A percentile compares a stretch with the other conserved stretches of the same genome.
phyloP scores from a whole-genome alignment of 139 green algal species.

The Edaphochlamys debaryana region DNA sequence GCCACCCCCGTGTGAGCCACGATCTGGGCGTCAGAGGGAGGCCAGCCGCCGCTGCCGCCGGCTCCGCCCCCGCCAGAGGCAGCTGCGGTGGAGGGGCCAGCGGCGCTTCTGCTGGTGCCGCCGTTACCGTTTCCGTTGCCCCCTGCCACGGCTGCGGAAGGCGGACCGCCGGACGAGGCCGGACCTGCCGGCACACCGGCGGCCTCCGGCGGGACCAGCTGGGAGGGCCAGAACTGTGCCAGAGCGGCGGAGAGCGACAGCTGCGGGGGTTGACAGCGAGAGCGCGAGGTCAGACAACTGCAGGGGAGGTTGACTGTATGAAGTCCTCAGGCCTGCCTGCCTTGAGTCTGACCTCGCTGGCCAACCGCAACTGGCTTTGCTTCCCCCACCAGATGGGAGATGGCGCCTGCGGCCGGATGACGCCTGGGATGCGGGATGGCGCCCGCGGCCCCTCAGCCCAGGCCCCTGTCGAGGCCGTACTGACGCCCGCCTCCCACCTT shows the following conservation, averaged over 20 bases:
- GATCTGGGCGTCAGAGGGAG: slow-evolving; percentile 27
- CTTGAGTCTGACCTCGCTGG: too few species aligned
- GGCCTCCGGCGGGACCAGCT: slow-evolving; percentile 40
- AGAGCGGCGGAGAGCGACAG: slow-evolving; percentile 57
- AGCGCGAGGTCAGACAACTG: background rate
- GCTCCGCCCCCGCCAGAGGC: background rate
- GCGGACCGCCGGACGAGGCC: too few species aligned
- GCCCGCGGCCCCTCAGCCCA: too few species aligned
- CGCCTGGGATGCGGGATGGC: too few species aligned
- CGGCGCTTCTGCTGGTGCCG: background rate
- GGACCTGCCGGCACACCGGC: background rate
- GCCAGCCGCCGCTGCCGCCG: background rate
- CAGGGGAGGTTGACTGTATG: too few species aligned
- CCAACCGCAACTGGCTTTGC: too few species aligned
- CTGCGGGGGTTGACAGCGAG: background rate
- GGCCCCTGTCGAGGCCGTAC: too few species aligned
- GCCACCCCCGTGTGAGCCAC: slow-evolving; percentile 65
- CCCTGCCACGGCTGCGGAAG: too few species aligned
- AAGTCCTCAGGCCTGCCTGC: background rate
- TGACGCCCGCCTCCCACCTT: too few species aligned
- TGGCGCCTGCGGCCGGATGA: too few species aligned
- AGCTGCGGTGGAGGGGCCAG: background rate
- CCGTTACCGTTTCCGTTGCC: background rate
- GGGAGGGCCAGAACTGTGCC: slow-evolving; percentile 55
- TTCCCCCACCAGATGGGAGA: too few species aligned